Evolutionary conservation across 345 rosid genomes (phyloP).

Genomic region (Nasturtium officinale): DNA sequence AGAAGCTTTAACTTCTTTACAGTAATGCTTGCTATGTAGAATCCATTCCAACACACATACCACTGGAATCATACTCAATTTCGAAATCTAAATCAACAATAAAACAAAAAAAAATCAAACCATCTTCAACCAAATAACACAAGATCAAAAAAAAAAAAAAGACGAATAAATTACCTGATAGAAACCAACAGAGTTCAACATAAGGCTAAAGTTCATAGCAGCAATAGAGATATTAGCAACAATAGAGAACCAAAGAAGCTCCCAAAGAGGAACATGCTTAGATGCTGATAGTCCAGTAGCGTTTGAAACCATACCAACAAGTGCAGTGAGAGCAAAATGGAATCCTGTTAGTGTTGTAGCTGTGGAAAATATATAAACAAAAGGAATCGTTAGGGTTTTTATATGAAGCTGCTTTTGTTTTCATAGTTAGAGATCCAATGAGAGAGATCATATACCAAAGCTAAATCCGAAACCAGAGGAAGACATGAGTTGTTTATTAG

Average conservation of each 20-base stretch:
- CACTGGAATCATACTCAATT: constrained; percentile 95
- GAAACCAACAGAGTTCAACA: constrained; percentile 96
- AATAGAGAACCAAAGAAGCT: constrained; percentile 91
- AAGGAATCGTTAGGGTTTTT: not conserved
- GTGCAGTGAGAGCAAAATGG: constrained; percentile 84
- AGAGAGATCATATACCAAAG: constrained; percentile 57
- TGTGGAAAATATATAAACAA: constrained; percentile 29
- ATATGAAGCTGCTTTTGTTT: not conserved
- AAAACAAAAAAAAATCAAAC: constrained; percentile 11
- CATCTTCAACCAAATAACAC: not conserved
- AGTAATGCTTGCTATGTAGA: constrained; percentile 77
- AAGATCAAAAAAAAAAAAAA: not conserved
- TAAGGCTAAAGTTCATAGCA: constrained; percentile 90
- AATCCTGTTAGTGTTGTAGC: constrained; percentile 93
- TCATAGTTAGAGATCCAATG: not conserved
- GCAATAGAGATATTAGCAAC: constrained; percentile 85
- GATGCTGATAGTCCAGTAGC: constrained; percentile 79
- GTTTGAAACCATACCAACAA: constrained; percentile 85
- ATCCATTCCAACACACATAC: constrained; percentile 97
- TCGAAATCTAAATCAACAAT: constrained; percentile 64
- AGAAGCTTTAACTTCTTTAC: constrained; percentile 71
- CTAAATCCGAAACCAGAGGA: constrained; percentile 71
- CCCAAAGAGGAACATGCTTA: constrained; percentile 89
- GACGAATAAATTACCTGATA: constrained; percentile 56
- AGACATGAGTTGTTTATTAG: constrained; percentile 96